Evolutionary conservation across 2,329 filamentous ascomycete genomes (phyloP).

Genomic region (Drechslerella coelobrocha): DNA sequence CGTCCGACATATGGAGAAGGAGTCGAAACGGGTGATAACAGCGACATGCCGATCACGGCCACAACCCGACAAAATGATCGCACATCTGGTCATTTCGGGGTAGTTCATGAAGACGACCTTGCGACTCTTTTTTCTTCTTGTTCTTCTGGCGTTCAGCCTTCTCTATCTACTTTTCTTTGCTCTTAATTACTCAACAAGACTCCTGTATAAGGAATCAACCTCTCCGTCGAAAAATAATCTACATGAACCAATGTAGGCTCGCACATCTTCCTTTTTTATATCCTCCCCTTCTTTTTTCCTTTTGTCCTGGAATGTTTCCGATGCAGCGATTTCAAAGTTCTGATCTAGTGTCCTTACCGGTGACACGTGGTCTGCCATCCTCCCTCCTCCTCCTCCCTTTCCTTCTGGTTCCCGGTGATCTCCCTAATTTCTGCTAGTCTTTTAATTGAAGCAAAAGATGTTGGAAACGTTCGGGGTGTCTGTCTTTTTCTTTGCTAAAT

Average conservation of each 20-base stretch:
- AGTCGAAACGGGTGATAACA: constrained; percentile 17
- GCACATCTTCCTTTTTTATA: background rate
- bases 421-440: constrained; percentile 25
- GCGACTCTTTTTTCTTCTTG: constrained; percentile 4
- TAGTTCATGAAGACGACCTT: background rate
- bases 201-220: background rate
- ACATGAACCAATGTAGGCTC: background rate
- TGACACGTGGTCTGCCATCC: constrained; percentile 13
- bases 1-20: constrained; percentile 29
- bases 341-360: constrained; percentile 34
- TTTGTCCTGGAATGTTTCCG: constrained; percentile 26
- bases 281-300: too few species aligned
- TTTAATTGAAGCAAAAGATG: constrained; percentile 4
- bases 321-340: constrained; percentile 49
- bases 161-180: constrained; percentile 1
- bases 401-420: constrained; percentile 22
- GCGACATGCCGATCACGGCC: constrained; percentile 5
- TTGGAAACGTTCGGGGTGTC: background rate
- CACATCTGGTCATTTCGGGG: constrained; percentile 9
- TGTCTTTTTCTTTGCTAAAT: background rate
- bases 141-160: constrained; percentile 11
- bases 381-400: constrained; percentile 8
- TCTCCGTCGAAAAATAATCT: background rate
- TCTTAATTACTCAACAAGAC: constrained; percentile 23
- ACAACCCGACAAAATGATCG: constrained; percentile 14